phyloP scores from a whole-genome alignment of 768 basidiomycete genomes.

The Royoungia palumana region DNA sequence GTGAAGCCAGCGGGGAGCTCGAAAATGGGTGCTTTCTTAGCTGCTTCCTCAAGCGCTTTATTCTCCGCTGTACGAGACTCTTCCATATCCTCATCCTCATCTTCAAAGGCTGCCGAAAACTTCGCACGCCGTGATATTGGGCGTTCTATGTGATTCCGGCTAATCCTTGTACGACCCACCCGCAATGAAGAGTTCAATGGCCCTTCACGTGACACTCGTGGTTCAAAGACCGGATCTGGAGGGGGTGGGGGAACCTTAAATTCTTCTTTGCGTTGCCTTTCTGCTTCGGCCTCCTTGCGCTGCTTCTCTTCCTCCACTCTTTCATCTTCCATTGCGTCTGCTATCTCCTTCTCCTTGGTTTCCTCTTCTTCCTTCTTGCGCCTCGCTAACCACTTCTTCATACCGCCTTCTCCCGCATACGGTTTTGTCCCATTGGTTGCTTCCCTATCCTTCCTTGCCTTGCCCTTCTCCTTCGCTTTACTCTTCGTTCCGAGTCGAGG shows the following conservation, averaged over 20 bases:
- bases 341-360: constrained; percentile 35
- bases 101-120: constrained; percentile 65
- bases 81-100: constrained; percentile 43
- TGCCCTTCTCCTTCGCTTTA: constrained; percentile 35
- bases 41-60: constrained; percentile 50
- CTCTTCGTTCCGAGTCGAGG: constrained; percentile 45
- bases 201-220: constrained; percentile 16
- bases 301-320: constrained; percentile 28
- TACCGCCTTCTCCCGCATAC: constrained; percentile 74
- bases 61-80: constrained; percentile 42
- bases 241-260: constrained; percentile 17
- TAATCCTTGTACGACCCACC: constrained; percentile 57
- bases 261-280: constrained; percentile 16
- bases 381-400: constrained; percentile 71
- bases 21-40: constrained; percentile 54
- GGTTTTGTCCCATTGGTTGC: constrained; percentile 62
- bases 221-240: constrained; percentile 19
- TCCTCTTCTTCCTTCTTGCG: constrained; percentile 56
- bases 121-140: constrained; percentile 48
- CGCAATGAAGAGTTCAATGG: constrained; percentile 51
- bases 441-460: constrained; percentile 32
- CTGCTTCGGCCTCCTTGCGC: constrained; percentile 18
- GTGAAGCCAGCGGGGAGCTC: constrained; percentile 61
- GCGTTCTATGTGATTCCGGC: constrained; percentile 59
- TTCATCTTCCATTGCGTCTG: constrained; percentile 35